Percentiles rank a stretch among this genome's conserved stretches.
These are phyloP conservation scores for Talaromyces sp. DNA, from an alignment of 2,329 filamentous ascomycete genomes.

Conservation along the genomic window DNA sequence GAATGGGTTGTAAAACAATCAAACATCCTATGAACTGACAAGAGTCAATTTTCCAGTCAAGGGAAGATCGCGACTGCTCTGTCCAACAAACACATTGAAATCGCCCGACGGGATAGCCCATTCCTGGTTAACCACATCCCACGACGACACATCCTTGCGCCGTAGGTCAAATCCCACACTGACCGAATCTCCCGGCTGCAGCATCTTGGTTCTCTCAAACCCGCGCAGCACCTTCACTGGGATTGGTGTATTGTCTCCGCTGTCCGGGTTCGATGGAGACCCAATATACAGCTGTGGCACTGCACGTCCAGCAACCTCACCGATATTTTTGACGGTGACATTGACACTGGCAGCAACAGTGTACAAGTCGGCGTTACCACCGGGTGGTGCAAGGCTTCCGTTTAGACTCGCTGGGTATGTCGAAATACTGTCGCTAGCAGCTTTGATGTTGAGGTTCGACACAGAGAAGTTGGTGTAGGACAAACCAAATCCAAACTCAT, in stretches of 20 bases:
- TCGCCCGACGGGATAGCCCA: slow-evolving; percentile 25
- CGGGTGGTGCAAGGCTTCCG: slow-evolving; percentile 25
- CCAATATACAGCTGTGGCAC: slow-evolving; percentile 55
- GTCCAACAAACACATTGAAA: slow-evolving; percentile 22
- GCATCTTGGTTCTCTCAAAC: slow-evolving; percentile 46
- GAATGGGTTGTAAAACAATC: too few species aligned
- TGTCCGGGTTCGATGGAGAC: slow-evolving; percentile 25
- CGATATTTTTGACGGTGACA: slow-evolving; percentile 49
- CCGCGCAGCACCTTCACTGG: slow-evolving; percentile 40
- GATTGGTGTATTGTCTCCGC: slow-evolving; percentile 10
- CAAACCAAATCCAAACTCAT: slow-evolving; percentile 54
- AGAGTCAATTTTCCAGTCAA: slow-evolving; percentile 10
- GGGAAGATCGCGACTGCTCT: slow-evolving; percentile 21
- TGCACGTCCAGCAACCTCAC: slow-evolving; percentile 42
- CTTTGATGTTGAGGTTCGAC: slow-evolving; percentile 5
- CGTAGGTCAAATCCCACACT: slow-evolving; percentile 43
- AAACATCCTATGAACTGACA: too few species aligned
- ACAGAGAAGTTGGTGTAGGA: slow-evolving; percentile 13
- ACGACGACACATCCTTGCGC: slow-evolving; percentile 31
- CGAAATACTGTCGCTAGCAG: neutral
- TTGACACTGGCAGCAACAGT: slow-evolving; percentile 45
- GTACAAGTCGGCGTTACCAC: slow-evolving; percentile 55
- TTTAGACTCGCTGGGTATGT: slow-evolving; percentile 3
- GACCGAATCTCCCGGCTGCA: slow-evolving; percentile 38
- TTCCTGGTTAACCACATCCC: slow-evolving; percentile 29